A percentile compares a stretch with the other conserved stretches of the same genome.
Evolutionary conservation across 345 rosid species (phyloP).

Genomic region (Eucalyptus marginata): DNA sequence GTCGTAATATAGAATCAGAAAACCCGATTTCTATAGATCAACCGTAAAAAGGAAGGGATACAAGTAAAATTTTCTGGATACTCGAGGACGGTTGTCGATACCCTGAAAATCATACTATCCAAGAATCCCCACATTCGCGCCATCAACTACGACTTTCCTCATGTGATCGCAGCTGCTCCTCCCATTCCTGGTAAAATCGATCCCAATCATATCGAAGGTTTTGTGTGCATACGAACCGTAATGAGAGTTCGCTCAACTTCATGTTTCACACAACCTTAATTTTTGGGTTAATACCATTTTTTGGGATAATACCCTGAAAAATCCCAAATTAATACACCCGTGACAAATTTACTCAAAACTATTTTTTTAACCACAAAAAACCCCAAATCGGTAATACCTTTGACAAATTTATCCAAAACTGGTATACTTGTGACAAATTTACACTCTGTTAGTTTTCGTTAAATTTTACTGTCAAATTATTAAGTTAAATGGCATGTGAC

Average conservation of each 20-base stretch:
- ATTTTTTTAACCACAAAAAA: no score
- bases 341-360: no score
- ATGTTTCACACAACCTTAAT: not conserved
- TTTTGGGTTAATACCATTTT: not conserved
- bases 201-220: not conserved
- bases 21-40: not conserved
- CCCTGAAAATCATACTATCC: not conserved
- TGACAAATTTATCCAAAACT: no score
- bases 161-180: slow-evolving; percentile 2
- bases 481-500: no score
- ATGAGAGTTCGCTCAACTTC: not conserved
- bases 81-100: not conserved
- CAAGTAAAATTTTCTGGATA: not conserved
- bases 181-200: slow-evolving; percentile 5
- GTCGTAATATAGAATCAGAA: not conserved
- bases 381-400: no score
- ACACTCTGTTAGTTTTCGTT: no score
- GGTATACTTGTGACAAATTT: no score
- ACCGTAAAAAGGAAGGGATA: not conserved
- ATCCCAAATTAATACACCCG: no score
- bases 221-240: not conserved
- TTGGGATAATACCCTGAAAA: no score
- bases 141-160: slow-evolving; percentile 28
- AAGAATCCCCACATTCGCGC: not conserved
- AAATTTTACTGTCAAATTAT: no score